These are phyloP conservation scores for Malus sylvestris DNA, from an alignment of 306 rosid genomes.

Conservation along the genomic window DNA sequence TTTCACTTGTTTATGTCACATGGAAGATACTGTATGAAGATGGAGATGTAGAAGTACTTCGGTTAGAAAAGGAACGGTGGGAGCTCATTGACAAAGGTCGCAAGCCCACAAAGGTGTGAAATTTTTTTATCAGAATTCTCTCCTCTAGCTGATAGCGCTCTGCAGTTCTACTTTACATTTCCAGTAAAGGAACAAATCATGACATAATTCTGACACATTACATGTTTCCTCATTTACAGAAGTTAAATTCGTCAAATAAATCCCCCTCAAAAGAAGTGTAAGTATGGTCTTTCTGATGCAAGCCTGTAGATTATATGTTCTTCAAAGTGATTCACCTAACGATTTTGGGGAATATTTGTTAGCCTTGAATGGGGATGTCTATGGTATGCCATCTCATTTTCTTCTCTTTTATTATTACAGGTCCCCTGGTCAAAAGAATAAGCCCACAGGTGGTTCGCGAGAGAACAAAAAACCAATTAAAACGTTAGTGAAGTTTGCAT, in stretches of 20 bases:
- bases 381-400: constrained; percentile 10
- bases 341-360: background rate
- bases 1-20: constrained; percentile 16
- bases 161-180: constrained; percentile 13
- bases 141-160: constrained; percentile 13
- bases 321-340: background rate
- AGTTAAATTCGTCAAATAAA: constrained; percentile 44
- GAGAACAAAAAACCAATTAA: constrained; percentile 37
- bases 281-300: constrained; percentile 30
- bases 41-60: constrained; percentile 63
- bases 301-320: background rate
- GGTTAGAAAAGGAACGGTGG: constrained; percentile 54
- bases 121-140: constrained; percentile 8
- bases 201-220: constrained; percentile 25
- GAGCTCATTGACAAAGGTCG: constrained; percentile 45
- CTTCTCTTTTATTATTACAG: constrained; percentile 35
- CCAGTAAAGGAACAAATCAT: constrained; percentile 5
- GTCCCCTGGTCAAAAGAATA: constrained; percentile 42
- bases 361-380: background rate
- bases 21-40: constrained; percentile 67
- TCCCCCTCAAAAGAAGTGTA: constrained; percentile 47
- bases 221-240: constrained; percentile 46
- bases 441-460: constrained; percentile 27
- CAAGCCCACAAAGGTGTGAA: constrained; percentile 40
- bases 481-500: constrained; percentile 43